Base-by-base conservation (phyloP, 2,329 filamentous ascomycete species). In the Tolypocladium amazonense region DNA sequence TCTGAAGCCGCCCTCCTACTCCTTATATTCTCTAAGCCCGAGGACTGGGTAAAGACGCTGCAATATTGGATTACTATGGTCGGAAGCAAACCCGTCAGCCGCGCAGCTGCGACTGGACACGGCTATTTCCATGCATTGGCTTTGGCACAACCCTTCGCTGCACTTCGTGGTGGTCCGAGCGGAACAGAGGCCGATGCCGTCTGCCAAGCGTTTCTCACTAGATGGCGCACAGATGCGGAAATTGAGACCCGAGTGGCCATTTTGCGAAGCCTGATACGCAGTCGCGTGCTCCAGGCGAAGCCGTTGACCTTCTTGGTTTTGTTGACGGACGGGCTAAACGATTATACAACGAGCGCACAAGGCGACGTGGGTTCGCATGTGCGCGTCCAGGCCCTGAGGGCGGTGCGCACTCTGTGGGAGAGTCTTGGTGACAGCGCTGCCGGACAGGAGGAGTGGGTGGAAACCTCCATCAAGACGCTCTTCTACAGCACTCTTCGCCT, bases 331-430 rank as follows among this genome's bases (percentile, higher is more conserved):
- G 85, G 87, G 0, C 74, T 99, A 35, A 88, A 93, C 64, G 92
- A 99, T 70, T 97, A 97, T 69, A 96, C 90, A 0, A 92, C 90
- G 4, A 93, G 90, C 65, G 87, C 92, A 18, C 81, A 92, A 60
- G 94, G 94, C 20, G 94, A 99, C 68, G 82, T 97, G 56, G 94
- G 94, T 6, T 96, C 92, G 0, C 83, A 92, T 58, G 88, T 96
- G 4, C 83, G 94, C 4, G 77, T 93, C 6, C 88, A 92, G 71
- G 92, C 90, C 30, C 81, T 97, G 15, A 81, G 87, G 70, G 92
- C 90, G 20, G 83, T 93, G 1, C 83, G 83, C 61, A 85, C 84
- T 2, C 78, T 91, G 1, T 85, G 81, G 74, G 69, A 69, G 39
- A 71, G 70, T 8, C 75, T 75, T 45, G 62, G 60, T 0, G 60